A percentile compares a stretch with the other conserved stretches of the same genome.
These are phyloP conservation scores for Triticum dicoccoides DNA, from an alignment of 176 grass and related monocot species.

Conservation along the genomic window DNA sequence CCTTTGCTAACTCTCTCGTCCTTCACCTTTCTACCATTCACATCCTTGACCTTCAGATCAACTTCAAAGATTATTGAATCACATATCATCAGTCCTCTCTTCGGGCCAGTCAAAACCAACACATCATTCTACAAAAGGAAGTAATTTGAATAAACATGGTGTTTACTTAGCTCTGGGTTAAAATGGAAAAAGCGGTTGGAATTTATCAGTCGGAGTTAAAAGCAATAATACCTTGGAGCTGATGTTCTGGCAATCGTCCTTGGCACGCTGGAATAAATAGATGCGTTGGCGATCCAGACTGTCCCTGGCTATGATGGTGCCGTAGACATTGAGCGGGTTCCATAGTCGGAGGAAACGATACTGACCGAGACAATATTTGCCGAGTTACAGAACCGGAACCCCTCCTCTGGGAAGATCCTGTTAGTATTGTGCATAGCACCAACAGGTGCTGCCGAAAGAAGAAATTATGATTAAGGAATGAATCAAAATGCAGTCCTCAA, in stretches of 20 bases:
- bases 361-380: neutral
- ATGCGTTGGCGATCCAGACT: neutral
- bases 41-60: neutral
- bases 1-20: neutral
- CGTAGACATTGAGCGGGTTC: neutral
- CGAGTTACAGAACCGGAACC: neutral
- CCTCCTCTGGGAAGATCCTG: neutral
- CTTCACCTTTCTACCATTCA: neutral
- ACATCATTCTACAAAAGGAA: neutral
- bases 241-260: neutral
- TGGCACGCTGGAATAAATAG: neutral
- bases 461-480: neutral
- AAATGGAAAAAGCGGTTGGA: too few relatives aligned
- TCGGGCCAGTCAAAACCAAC: neutral
- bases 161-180: neutral
- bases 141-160: neutral
- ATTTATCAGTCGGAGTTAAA: neutral
- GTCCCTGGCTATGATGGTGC: neutral
- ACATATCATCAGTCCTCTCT: neutral
- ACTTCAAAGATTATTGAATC: neutral
- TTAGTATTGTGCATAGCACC: neutral
- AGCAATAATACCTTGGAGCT: neutral
- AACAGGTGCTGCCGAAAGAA: neutral
- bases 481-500: neutral
- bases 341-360: neutral